Base-by-base conservation (phyloP, 371 early-diverging fungal genomes). In the Mucor racemosus region DNA sequence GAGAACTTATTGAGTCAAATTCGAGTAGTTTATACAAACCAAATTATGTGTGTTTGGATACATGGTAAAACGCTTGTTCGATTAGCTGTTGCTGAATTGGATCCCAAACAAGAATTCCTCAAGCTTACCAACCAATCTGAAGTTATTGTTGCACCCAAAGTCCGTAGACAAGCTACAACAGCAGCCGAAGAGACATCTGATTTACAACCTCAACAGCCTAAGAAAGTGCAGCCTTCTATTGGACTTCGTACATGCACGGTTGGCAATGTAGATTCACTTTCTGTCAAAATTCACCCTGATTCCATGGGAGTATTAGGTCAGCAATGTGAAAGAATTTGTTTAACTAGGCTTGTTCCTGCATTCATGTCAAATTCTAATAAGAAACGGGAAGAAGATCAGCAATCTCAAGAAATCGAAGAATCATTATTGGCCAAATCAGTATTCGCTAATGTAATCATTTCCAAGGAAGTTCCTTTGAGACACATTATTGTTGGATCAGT, bases 121-220 rank as follows among this genome's bases (percentile, higher is more conserved):
- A 86, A 84, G 66, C 76, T 95, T 21, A 84, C 84, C 17, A 84
- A 84, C 31, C 84, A 91, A 60, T 74, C 90, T 1, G 93, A 95
- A 75, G 88, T 94, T 48, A 89, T 92, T 72, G 90, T 94, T 11
- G 91, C 92, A 5, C 93, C 94, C n/a, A 91, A 91, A 78, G 81
- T 85, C 33, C 80, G 85, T 38, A 76, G 72, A 46, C 53, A 36
- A 13, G 15, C 34, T 17, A 19, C 46, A n/a, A 15, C 33, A 14
- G 48, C 31, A 39, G 62, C 34, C 39, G 56, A 34, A 8, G 67
- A 67, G 11, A 39, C 36, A 31, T 44, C 53, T 41, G 54, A 58
- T 19, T 42, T 59, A 4, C 56, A 31, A 36, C 8, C 60, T 40
- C 19, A 34, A 14, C 35, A 35, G 17, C 36, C 57, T 42, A 60